phyloP scores from a whole-genome alignment of 345 rosid genomes.

The Gossypium rotundifolium region DNA sequence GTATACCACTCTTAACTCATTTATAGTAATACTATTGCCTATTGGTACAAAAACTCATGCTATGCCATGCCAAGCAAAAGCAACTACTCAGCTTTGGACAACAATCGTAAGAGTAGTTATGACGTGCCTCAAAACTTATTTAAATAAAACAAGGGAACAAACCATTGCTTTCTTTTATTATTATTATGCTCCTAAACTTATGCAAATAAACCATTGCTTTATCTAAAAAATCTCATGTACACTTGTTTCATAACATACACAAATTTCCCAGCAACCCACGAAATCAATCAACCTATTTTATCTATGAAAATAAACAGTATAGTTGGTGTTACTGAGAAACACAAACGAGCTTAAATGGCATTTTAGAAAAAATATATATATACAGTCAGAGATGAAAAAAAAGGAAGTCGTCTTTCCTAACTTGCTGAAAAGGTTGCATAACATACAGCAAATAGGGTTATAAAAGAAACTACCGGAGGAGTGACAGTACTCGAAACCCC shows the following conservation, averaged over 20 bases:
- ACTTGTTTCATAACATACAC: neutral
- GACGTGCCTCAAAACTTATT: neutral
- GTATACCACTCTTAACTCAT: too few species aligned
- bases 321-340: neutral
- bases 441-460: neutral
- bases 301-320: neutral
- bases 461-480: neutral
- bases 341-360: neutral
- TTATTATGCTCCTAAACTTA: neutral
- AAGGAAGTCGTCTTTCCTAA: neutral
- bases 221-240: neutral
- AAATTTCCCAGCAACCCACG: neutral
- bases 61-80: too few species aligned
- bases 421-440: neutral
- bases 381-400: neutral
- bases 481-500: neutral
- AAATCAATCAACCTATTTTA: neutral
- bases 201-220: too few species aligned
- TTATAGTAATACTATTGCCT: too few species aligned
- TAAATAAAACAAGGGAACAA: neutral
- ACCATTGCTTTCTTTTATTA: neutral
- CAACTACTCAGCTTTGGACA: neutral
- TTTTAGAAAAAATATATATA: neutral
- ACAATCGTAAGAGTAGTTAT: neutral
- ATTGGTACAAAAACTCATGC: too few species aligned